Percentiles rank a stretch among this genome's conserved stretches.
Evolutionary conservation across 805 yeast genomes (phyloP).

Genomic region (Wickerhamomyces silvicola): DNA sequence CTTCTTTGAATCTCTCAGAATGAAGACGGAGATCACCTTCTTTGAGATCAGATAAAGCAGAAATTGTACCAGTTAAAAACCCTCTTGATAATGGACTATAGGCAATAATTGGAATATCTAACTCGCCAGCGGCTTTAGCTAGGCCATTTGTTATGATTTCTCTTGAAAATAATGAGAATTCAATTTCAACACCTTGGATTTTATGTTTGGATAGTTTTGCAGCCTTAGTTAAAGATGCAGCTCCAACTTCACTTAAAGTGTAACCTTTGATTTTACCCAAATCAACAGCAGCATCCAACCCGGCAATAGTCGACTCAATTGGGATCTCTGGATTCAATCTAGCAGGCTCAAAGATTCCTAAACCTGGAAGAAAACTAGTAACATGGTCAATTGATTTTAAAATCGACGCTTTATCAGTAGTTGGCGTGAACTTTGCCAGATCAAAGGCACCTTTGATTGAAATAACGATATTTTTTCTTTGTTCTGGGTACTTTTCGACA

Average conservation of each 20-base stretch:
- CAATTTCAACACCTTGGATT: slow-evolving; percentile 69
- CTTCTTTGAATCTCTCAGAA: slow-evolving; percentile 54
- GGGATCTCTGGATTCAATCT: slow-evolving; percentile 57
- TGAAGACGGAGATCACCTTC: slow-evolving; percentile 46
- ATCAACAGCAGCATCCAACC: slow-evolving; percentile 52
- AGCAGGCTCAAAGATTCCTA: slow-evolving; percentile 66
- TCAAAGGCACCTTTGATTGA: slow-evolving; percentile 64
- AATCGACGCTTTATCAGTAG: slow-evolving; percentile 43
- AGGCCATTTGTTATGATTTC: slow-evolving; percentile 60
- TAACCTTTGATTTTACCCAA: slow-evolving; percentile 62
- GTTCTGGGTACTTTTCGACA: slow-evolving; percentile 50
- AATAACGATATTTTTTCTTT: slow-evolving; percentile 47
- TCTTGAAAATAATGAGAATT: slow-evolving; percentile 64
- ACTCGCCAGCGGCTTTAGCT: slow-evolving; percentile 49
- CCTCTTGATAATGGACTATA: slow-evolving; percentile 87
- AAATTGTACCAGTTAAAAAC: slow-evolving; percentile 57
- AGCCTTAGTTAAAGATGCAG: slow-evolving; percentile 55
- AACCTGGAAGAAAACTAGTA: slow-evolving; percentile 32
- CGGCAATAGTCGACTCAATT: slow-evolving; percentile 50
- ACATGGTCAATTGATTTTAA: slow-evolving; percentile 40
- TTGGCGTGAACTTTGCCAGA: slow-evolving; percentile 35
- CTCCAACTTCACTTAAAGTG: slow-evolving; percentile 69
- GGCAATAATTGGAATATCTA: slow-evolving; percentile 61
- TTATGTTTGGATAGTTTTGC: slow-evolving; percentile 40
- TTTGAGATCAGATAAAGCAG: slow-evolving; percentile 39